Conservation (phyloP, 2,329 filamentous ascomycete genomes). For the Aspergillus pseudoglaucus region DNA sequence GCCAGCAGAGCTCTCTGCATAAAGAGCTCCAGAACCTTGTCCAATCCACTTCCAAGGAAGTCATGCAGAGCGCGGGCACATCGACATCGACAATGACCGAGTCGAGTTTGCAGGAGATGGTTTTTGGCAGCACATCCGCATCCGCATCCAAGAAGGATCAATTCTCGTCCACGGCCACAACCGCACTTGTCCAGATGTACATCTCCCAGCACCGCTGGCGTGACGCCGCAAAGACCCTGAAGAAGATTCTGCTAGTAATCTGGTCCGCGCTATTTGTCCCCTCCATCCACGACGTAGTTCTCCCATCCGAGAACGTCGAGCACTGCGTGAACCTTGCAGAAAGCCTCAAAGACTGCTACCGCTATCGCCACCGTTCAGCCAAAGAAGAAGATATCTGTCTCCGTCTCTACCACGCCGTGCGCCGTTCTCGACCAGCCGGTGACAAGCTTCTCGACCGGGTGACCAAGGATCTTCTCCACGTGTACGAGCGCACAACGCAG, state of each 20-base stretch:
- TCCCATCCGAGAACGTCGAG: slow-evolving; percentile 39
- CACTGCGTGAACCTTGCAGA: slow-evolving; percentile 43
- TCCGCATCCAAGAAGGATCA: slow-evolving; percentile 35
- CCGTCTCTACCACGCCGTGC: slow-evolving; percentile 30
- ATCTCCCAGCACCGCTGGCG: slow-evolving; percentile 43
- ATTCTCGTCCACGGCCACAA: slow-evolving; percentile 36
- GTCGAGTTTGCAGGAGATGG: slow-evolving; percentile 37
- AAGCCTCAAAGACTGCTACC: slow-evolving; percentile 42
- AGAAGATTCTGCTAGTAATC: slow-evolving; percentile 38
- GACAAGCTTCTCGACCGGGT: slow-evolving; percentile 25
- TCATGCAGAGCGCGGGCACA: slow-evolving; percentile 35
- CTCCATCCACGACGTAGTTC: slow-evolving; percentile 39
- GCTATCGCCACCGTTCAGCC: slow-evolving; percentile 25
- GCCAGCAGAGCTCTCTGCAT: slow-evolving; percentile 26
- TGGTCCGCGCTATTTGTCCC: slow-evolving; percentile 44
- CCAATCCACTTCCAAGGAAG: slow-evolving; percentile 36
- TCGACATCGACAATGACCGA: slow-evolving; percentile 35
- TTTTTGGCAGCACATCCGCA: slow-evolving; percentile 33
- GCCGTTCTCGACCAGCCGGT: slow-evolving; percentile 20
- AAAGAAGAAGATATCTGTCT: slow-evolving; percentile 34
- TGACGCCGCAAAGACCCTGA: slow-evolving; percentile 43
- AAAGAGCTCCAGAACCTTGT: slow-evolving; percentile 41
- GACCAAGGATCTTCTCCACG: slow-evolving; percentile 22
- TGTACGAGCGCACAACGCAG: slow-evolving; percentile 25
- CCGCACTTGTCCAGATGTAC: slow-evolving; percentile 37